A percentile compares a stretch with the other conserved stretches of the same genome.
phyloP scores from a whole-genome alignment of 1,139 yeast species.

The Zygotorulaspora mrakii region DNA sequence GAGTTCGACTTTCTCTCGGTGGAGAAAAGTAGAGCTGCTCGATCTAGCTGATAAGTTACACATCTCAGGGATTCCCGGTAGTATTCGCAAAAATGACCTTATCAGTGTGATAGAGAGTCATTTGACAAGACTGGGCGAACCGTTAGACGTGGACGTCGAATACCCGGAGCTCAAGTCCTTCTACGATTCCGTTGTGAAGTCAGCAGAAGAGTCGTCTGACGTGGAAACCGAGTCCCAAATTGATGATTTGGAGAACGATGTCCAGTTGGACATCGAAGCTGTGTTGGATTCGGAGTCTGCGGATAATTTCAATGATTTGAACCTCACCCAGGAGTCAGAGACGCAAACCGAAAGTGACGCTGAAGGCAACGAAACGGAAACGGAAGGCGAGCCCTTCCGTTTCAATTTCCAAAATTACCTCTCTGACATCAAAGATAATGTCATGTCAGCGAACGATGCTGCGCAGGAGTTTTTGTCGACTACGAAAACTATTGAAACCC shows the following conservation, averaged over 20 bases:
- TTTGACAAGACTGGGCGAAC: slow-evolving; percentile 20
- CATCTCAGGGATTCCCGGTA: slow-evolving; percentile 20
- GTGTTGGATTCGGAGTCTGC: slow-evolving; percentile 6
- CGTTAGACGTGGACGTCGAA: slow-evolving; percentile 27
- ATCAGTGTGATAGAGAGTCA: slow-evolving; percentile 24
- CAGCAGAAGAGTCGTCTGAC: slow-evolving; percentile 15
- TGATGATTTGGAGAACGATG: slow-evolving; percentile 4
- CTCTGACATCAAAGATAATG: slow-evolving; percentile 23
- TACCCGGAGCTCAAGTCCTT: slow-evolving; percentile 33
- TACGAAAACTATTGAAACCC: slow-evolving; percentile 24
- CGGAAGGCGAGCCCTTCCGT: slow-evolving; percentile 16
- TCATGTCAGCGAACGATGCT: slow-evolving; percentile 25
- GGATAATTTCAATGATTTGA: slow-evolving; percentile 11
- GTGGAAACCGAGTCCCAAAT: slow-evolving; percentile 11
- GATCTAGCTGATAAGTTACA: slow-evolving; percentile 31
- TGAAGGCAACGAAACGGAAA: slow-evolving; percentile 5
- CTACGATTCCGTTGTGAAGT: slow-evolving; percentile 20
- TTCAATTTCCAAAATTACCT: slow-evolving; percentile 27
- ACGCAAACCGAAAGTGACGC: slow-evolving; percentile 8
- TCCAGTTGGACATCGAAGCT: slow-evolving; percentile 1
- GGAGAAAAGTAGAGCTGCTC: slow-evolving; percentile 33
- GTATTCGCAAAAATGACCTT: slow-evolving; percentile 25
- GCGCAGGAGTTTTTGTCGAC: slow-evolving; percentile 34
- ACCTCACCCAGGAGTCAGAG: slow-evolving; percentile 7
- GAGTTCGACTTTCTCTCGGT: slow-evolving; percentile 20